phyloP scores from a whole-genome alignment of 1,139 yeast genomes.

The Saccharomyces uvarum region DNA sequence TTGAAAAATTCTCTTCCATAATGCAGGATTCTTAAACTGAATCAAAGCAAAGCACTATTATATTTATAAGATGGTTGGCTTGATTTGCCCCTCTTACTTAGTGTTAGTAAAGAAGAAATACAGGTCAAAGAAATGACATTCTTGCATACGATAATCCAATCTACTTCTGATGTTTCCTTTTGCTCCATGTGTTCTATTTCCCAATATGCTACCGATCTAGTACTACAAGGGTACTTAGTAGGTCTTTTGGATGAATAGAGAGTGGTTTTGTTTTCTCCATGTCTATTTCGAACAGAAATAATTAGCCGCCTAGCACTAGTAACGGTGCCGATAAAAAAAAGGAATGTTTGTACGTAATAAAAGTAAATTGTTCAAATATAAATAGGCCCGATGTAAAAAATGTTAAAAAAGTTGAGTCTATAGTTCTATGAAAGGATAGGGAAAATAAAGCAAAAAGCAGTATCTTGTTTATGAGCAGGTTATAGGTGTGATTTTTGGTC shows the following conservation, averaged over 20 bases:
- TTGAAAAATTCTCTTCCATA: conserved; percentile 10
- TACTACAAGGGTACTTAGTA: background rate
- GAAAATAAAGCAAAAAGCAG: background rate
- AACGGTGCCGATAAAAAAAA: background rate
- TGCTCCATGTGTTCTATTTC: background rate
- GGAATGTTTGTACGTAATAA: background rate
- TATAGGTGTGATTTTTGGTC: background rate
- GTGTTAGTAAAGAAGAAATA: conserved; percentile 4
- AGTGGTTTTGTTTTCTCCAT: background rate
- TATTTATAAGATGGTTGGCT: background rate
- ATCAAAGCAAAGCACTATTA: conserved; percentile 19
- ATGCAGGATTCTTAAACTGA: conserved; percentile 15
- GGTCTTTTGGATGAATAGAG: background rate
- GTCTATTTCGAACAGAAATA: background rate
- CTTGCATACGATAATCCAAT: conserved; percentile 17
- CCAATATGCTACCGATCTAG: background rate
- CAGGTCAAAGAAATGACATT: background rate
- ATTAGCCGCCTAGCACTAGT: too few relatives aligned
- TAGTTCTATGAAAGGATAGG: background rate
- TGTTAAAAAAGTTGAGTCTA: background rate
- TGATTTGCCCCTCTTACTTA: background rate
- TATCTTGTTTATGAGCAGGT: background rate
- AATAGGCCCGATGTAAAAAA: background rate
- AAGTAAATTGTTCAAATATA: background rate
- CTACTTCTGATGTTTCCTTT: conserved; percentile 6